phyloP scores from a whole-genome alignment of 2,329 filamentous ascomycete species.

The Fusarium pseudonygamai region DNA sequence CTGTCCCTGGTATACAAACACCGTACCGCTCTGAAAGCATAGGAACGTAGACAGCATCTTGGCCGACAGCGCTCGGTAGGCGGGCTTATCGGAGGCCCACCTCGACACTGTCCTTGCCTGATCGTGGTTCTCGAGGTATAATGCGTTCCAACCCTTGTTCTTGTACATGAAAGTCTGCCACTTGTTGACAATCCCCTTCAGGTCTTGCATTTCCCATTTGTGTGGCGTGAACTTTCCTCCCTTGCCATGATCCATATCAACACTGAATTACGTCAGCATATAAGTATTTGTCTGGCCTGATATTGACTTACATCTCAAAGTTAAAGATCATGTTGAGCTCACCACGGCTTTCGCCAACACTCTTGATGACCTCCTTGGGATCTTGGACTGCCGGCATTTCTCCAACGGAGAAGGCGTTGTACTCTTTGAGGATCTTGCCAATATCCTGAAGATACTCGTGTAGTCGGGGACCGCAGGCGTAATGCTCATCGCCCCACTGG shows the following conservation, averaged over 20 bases:
- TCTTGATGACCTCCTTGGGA: constrained; percentile 61
- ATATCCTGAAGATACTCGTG: constrained; percentile 71
- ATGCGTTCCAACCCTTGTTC: constrained; percentile 64
- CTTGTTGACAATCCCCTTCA: constrained; percentile 46
- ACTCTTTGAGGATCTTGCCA: constrained; percentile 62
- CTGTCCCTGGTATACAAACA: constrained; percentile 69
- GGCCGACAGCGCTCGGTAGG: constrained; percentile 50
- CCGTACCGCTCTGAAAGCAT: constrained; percentile 53
- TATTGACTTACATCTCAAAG: constrained; percentile 56
- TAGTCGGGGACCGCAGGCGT: constrained; percentile 70
- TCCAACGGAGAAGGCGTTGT: constrained; percentile 69
- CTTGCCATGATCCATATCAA: constrained; percentile 65
- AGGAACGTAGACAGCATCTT: constrained; percentile 63
- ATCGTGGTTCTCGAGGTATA: constrained; percentile 73
- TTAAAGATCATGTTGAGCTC: constrained; percentile 71
- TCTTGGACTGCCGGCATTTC: constrained; percentile 69
- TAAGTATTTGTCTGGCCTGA: too few relatives aligned
- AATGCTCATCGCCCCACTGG: constrained; percentile 54
- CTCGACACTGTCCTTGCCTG: constrained; percentile 66
- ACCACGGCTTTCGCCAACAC: constrained; percentile 59
- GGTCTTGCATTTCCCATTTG: constrained; percentile 26
- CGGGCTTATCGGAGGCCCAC: constrained; percentile 42
- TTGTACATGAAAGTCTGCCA: constrained; percentile 56
- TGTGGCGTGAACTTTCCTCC: constrained; percentile 27
- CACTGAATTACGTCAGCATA: constrained; percentile 32